phyloP scores from a whole-genome alignment of 2,329 filamentous ascomycete genomes.

The Pseudocercospora macadamiae region DNA sequence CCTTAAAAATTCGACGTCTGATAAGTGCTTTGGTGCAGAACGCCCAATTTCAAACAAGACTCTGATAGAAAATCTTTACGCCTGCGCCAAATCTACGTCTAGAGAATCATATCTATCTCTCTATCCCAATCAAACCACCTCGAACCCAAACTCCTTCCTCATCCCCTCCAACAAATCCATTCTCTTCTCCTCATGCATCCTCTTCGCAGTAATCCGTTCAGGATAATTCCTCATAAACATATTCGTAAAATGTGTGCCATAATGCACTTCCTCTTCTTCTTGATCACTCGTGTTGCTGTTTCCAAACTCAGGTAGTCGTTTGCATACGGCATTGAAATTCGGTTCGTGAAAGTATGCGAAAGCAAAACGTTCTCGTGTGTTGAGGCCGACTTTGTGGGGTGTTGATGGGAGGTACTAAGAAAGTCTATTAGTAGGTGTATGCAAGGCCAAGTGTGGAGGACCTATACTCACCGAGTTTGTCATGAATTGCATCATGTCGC shows the following conservation, averaged over 20 bases:
- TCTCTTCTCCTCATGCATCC: constrained; percentile 11
- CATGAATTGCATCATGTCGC: constrained; percentile 21
- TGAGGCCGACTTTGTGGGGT: constrained; percentile 18
- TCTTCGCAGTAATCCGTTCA: constrained; percentile 8
- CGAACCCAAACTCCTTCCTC: constrained; percentile 9
- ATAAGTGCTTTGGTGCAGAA: too few species aligned
- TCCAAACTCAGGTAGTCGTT: constrained; percentile 9
- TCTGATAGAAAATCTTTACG: too few species aligned
- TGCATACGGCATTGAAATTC: constrained; percentile 19
- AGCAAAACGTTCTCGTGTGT: constrained; percentile 10
- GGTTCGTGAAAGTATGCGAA: constrained; percentile 20
- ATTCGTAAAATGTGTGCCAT: constrained; percentile 18
- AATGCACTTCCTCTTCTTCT: constrained; percentile 11
- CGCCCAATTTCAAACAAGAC: too few species aligned
- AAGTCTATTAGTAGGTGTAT: too few species aligned
- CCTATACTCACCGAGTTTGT: too few species aligned
- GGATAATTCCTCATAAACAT: constrained; percentile 19
- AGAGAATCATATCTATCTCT: too few species aligned
- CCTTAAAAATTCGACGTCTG: too few species aligned
- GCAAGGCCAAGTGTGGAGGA: too few species aligned
- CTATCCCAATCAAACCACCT: too few species aligned
- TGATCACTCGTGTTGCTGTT: neutral
- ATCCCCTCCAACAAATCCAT: constrained; percentile 15
- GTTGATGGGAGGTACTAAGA: constrained; percentile 18
- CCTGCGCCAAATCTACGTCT: too few species aligned